Evolutionary conservation across 176 grass and related monocot genomes (phyloP).

Genomic region (Triticum aestivum): IWGSC_CS_RefSeq_v2.1 NC_057814.1:66622029-66622528

Average conservation of each 20-base stretch:
- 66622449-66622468: conserved; percentile 73
- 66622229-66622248: conserved; percentile 37
- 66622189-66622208: conserved; percentile 52
- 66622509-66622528: conserved; percentile 42
- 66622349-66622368: conserved; percentile 77
- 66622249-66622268: conserved; percentile 70
- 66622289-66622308: not conserved
- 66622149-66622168: conserved; percentile 75
- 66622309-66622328: not conserved
- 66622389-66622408: conserved; percentile 61
- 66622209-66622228: conserved; percentile 37
- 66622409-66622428: conserved; percentile 53
- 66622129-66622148: not conserved
- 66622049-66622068: conserved; percentile 80
- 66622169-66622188: conserved; percentile 63
- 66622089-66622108: not conserved
- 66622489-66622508: conserved; percentile 40
- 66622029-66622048: conserved; percentile 62
- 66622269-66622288: conserved; percentile 54
- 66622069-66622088: not conserved
- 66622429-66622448: conserved; percentile 61
- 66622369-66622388: conserved; percentile 71
- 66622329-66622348: conserved; percentile 38
- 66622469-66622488: conserved; percentile 51
- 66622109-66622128: not conserved